Evolutionary conservation across 1,139 yeast genomes (phyloP), one percentile per base, ranked within the genome.

Genomic region (Saccharomycopsis hybrid): DNA sequence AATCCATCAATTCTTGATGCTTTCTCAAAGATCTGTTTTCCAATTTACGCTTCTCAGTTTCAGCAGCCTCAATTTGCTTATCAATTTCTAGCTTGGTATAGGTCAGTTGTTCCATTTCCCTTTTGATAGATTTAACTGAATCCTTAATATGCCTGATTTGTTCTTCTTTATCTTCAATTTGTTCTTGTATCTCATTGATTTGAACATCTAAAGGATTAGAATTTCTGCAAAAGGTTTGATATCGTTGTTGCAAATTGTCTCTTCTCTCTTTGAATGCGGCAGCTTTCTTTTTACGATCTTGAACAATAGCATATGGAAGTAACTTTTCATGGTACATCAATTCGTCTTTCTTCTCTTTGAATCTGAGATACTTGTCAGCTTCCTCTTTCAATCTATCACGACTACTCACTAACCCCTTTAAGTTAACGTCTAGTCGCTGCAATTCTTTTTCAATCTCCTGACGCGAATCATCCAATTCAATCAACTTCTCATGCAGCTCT

Each of bases 301-400:
- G 76, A 2, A 78, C 65, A 54, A 74, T 73, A 0, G 82, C 87
- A 62, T 79, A 82, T 0, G 89, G 89, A 37, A 82, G 62, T 38
- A 82, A 64, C 55, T 71, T 70, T 48, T 69, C 66, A 60, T 82
- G 82, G 41, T 69, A 62, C 9, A 70, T 71, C 7, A 82, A 65
- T 44, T 78, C 76, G 38, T 65, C 59, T 33, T 73, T 59, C 49
- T 63, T 66, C 35, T 57, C 56, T 47, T 63, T 64, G 41, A 62
- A 67, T 27, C 60, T 62, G 47, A 64, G 61, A 40, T 65, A 62
- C 27, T 63, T 62, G 13, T 65, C 67, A 2, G 73, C 76, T 37
- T 68, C 70, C 35, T 65, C 67, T 37, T 67, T 67, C n/a, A 69
- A 63, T 31, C 63, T 63, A 1, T 64, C 64, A 18, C 67, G 65